Conservation (phyloP, 331 rosid genomes). For the Spiraea crenata region DNA sequence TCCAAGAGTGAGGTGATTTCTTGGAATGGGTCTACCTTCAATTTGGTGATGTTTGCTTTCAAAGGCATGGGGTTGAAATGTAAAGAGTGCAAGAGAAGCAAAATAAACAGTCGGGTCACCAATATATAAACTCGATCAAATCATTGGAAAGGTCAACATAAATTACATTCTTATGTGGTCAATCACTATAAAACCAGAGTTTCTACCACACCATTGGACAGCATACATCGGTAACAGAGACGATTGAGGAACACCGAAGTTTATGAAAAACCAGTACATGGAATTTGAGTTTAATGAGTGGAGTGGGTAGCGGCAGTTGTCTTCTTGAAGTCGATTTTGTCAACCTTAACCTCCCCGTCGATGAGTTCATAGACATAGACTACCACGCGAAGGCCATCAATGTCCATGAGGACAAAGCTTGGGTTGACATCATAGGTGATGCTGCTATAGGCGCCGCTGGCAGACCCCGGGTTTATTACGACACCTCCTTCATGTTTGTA, state of each 20-base stretch:
- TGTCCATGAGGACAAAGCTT: slow-evolving; percentile 96
- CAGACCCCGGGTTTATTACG: slow-evolving; percentile 96
- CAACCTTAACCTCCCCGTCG: slow-evolving; percentile 98
- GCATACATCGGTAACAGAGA: slow-evolving; percentile 5
- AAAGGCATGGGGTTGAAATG: not conserved
- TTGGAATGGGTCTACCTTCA: not conserved
- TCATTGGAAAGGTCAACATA: not conserved
- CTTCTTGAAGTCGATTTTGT: slow-evolving; percentile 98
- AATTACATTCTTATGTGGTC: slow-evolving; percentile 6
- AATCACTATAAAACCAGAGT: slow-evolving; percentile 8
- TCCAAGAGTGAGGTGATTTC: slow-evolving; percentile 4
- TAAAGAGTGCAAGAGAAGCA: no score
- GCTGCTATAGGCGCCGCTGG: slow-evolving; percentile 91
- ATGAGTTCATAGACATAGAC: slow-evolving; percentile 95
- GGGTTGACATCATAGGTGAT: slow-evolving; percentile 95
- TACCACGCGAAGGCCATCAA: slow-evolving; percentile 92
- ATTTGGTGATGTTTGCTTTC: not conserved
- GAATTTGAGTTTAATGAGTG: slow-evolving; percentile 43
- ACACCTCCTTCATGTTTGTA: slow-evolving; percentile 98
- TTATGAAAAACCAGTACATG: slow-evolving; percentile 4
- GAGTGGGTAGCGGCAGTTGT: slow-evolving; percentile 61
- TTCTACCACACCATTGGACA: slow-evolving; percentile 8
- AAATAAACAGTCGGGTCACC: no score
- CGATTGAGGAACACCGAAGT: slow-evolving; percentile 2
- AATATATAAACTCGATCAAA: slow-evolving; percentile 6